These are phyloP conservation scores for Aspergillus sclerotioniger DNA, from an alignment of 495 filamentous ascomycete genomes.

Conservation along the genomic window DNA sequence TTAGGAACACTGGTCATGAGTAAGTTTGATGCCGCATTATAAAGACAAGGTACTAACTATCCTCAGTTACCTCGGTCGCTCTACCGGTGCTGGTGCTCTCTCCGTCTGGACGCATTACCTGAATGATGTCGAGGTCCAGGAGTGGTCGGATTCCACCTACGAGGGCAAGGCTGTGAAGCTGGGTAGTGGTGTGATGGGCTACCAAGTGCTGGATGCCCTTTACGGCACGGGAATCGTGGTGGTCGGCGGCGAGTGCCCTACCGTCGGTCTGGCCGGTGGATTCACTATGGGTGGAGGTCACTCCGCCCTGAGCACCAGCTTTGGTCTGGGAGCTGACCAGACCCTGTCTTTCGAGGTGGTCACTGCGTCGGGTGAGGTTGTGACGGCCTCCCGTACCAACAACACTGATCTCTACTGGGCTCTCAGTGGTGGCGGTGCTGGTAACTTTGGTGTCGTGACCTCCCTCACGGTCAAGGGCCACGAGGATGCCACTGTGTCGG, in stretches of 20 bases:
- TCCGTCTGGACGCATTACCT: constrained; percentile 59
- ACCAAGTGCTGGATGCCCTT: constrained; percentile 49
- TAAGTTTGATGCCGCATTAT: no score
- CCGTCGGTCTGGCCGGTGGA: constrained; percentile 52
- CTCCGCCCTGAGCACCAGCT: constrained; percentile 48
- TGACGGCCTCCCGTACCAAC: constrained; percentile 51
- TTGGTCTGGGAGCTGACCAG: constrained; percentile 64
- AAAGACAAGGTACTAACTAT: not conserved
- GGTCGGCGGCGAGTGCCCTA: constrained; percentile 39
- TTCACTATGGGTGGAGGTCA: constrained; percentile 65
- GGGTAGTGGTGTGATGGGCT: constrained; percentile 52
- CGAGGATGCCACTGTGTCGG: constrained; percentile 35
- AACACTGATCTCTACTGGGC: constrained; percentile 69
- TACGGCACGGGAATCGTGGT: constrained; percentile 28
- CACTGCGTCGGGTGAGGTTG: constrained; percentile 49
- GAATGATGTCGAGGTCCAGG: constrained; percentile 41
- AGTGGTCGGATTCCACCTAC: constrained; percentile 43
- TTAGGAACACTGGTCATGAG: constrained; percentile 65
- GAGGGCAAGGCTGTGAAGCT: constrained; percentile 54
- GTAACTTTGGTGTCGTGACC: constrained; percentile 61
- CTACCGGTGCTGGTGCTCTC: constrained; percentile 57
- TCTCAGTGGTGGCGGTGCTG: constrained; percentile 63
- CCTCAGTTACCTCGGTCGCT: constrained; percentile 52
- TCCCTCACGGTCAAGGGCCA: constrained; percentile 50
- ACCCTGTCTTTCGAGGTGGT: constrained; percentile 63